Percentiles rank a stretch among this genome's conserved stretches.
Evolutionary conservation across 1,139 yeast genomes (phyloP).

Genomic region (Candida frijolesensis): DNA sequence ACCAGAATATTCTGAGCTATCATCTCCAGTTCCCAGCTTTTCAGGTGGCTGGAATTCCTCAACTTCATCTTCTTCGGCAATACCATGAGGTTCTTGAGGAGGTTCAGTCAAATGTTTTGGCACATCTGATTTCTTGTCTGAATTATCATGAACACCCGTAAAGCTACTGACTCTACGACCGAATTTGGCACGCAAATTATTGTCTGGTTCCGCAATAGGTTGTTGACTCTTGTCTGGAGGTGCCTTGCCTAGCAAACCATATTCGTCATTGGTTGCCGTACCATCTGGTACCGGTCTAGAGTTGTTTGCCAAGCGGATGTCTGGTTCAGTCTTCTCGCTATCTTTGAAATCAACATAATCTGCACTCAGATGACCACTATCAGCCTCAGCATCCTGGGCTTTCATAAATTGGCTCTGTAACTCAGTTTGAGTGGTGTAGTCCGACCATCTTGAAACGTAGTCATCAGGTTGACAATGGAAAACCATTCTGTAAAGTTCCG

Average conservation of each 20-base stretch:
- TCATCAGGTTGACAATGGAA: constrained; percentile 97
- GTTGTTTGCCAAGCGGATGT: constrained; percentile 3
- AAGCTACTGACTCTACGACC: constrained; percentile 13
- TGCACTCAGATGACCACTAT: constrained; percentile 23
- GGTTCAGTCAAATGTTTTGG: constrained; percentile 3
- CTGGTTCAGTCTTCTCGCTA: constrained; percentile 10
- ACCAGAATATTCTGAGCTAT: background rate
- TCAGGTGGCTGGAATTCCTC: background rate
- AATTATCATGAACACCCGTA: constrained; percentile 4
- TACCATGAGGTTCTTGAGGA: background rate
- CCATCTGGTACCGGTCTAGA: background rate
- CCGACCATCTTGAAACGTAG: constrained; percentile 83
- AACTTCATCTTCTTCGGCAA: background rate
- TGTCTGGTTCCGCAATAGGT: constrained; percentile 10
- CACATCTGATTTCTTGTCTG: constrained; percentile 1
- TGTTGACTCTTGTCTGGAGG: constrained; percentile 27
- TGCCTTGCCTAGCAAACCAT: constrained; percentile 43
- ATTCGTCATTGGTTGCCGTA: constrained; percentile 20
- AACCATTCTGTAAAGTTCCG: constrained; percentile 76
- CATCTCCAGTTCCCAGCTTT: background rate
- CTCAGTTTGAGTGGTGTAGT: constrained; percentile 71
- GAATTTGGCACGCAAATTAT: constrained; percentile 12
- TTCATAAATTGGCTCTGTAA: constrained; percentile 56
- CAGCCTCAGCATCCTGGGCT: constrained; percentile 49
- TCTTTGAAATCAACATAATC: constrained; percentile 4